These are phyloP conservation scores for Trametes maxima DNA, from an alignment of 768 basidiomycete species.

Conservation along the genomic window DNA sequence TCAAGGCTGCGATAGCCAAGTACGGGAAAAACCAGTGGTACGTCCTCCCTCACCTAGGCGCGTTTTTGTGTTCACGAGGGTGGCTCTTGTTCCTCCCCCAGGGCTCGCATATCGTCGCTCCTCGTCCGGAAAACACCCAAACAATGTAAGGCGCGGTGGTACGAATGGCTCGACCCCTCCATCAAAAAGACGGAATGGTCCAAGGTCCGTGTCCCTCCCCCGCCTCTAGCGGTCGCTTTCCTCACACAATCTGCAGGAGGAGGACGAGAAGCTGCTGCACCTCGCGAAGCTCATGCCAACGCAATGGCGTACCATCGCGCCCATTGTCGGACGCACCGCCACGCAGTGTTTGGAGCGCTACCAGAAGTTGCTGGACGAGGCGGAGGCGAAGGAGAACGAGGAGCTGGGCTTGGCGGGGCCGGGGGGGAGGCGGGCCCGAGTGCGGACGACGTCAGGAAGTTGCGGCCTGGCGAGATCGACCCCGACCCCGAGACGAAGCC, in stretches of 20 bases:
- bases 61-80: background rate
- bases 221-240: background rate
- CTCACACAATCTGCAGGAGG: slow-evolving; percentile 56
- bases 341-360: slow-evolving; percentile 98
- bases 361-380: slow-evolving; percentile 96
- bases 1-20: slow-evolving; percentile 98
- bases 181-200: slow-evolving; percentile 99
- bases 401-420: slow-evolving; percentile 91
- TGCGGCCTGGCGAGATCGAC: slow-evolving; percentile 96
- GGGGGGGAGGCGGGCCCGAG: slow-evolving; percentile 77
- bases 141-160: slow-evolving; percentile 99
- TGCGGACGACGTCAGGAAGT: slow-evolving; percentile 87
- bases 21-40: slow-evolving; percentile 97
- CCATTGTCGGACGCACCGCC: slow-evolving; percentile 96
- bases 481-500: slow-evolving; percentile 99
- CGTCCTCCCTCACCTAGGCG: slow-evolving; percentile 12
- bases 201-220: slow-evolving; percentile 56
- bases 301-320: slow-evolving; percentile 99
- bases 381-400: slow-evolving; percentile 94
- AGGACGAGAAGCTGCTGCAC: slow-evolving; percentile 98
- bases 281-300: slow-evolving; percentile 99
- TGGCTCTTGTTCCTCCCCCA: slow-evolving; percentile 29
- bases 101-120: slow-evolving; percentile 97
- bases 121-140: slow-evolving; percentile 98
- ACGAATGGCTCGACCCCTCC: slow-evolving; percentile 98